Conservation (phyloP, 495 filamentous ascomycete genomes). For the Letharia columbiana region DNA sequence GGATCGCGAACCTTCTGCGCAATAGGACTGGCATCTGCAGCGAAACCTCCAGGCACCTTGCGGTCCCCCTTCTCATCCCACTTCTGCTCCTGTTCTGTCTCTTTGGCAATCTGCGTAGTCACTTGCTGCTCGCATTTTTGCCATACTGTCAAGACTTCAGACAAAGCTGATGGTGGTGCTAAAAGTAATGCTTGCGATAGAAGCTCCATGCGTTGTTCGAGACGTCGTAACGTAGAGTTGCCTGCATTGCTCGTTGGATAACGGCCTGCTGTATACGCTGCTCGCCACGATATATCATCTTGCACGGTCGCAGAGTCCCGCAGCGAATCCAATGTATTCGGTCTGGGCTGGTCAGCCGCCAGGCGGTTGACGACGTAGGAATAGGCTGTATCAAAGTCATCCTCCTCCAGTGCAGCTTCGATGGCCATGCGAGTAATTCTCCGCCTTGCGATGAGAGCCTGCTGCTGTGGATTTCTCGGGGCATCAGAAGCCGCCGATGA, state of each 20-base stretch:
- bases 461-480: conserved; percentile 10
- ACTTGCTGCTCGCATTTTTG: conserved; percentile 84
- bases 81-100: conserved; percentile 63
- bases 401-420: conserved; percentile 70
- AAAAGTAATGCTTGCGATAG: conserved; percentile 76
- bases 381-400: conserved; percentile 96
- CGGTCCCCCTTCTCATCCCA: conserved; percentile 63
- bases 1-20: conserved; percentile 35
- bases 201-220: conserved; percentile 84
- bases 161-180: conserved; percentile 65
- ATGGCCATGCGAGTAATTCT: conserved; percentile 84
- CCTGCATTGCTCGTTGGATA: conserved; percentile 44
- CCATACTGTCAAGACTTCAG: conserved; percentile 79
- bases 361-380: conserved; percentile 76
- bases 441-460: conserved; percentile 39
- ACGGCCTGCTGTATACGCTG: conserved; percentile 79
- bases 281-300: conserved; percentile 87
- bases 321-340: conserved; percentile 18
- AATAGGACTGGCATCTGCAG: conserved; percentile 26
- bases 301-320: conserved; percentile 25
- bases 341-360: conserved; percentile 30
- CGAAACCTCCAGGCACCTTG: conserved; percentile 61
- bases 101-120: conserved; percentile 54
- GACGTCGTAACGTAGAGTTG: conserved; percentile 47
- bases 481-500: conserved; percentile 14